These are phyloP conservation scores for Casaregolazyma lundiana DNA, from an alignment of 1,139 yeast genomes.

Conservation along the genomic window DNA sequence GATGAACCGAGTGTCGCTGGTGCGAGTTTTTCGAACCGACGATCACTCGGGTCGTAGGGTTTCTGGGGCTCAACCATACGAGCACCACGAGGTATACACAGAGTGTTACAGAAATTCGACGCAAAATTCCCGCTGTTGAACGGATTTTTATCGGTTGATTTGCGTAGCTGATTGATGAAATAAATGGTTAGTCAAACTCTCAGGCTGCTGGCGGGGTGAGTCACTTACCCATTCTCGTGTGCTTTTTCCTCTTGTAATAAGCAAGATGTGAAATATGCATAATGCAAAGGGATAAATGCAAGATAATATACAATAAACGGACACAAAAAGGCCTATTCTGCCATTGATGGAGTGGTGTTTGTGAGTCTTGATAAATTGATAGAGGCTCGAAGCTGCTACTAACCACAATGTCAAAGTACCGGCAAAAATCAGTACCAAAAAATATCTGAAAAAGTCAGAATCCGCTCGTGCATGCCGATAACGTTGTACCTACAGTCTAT, in stretches of 20 bases:
- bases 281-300: constrained; percentile 53
- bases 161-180: constrained; percentile 1
- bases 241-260: constrained; percentile 58
- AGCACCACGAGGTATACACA: constrained; percentile 6
- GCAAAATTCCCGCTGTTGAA: constrained; percentile 1
- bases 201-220: neutral
- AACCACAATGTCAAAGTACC: constrained; percentile 25
- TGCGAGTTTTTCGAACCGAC: constrained; percentile 7
- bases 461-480: neutral
- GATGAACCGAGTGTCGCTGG: neutral
- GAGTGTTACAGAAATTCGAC: neutral
- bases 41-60: constrained; percentile 4
- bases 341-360: constrained; percentile 10
- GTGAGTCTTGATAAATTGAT: constrained; percentile 28
- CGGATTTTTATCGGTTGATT: constrained; percentile 2
- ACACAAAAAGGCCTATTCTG: constrained; percentile 48
- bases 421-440: constrained; percentile 47
- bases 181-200: neutral
- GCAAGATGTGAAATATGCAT: constrained; percentile 48
- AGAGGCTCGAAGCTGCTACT: constrained; percentile 28
- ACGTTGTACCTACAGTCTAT: constrained; percentile 39
- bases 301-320: constrained; percentile 43
- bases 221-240: constrained; percentile 38
- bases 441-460: constrained; percentile 36
- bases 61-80: constrained; percentile 3